A percentile compares a stretch with the other conserved stretches of the same genome.
These are phyloP conservation scores for Yamadazyma dendronema DNA, from an alignment of 1,139 yeast genomes.

Conservation along the genomic window DNA sequence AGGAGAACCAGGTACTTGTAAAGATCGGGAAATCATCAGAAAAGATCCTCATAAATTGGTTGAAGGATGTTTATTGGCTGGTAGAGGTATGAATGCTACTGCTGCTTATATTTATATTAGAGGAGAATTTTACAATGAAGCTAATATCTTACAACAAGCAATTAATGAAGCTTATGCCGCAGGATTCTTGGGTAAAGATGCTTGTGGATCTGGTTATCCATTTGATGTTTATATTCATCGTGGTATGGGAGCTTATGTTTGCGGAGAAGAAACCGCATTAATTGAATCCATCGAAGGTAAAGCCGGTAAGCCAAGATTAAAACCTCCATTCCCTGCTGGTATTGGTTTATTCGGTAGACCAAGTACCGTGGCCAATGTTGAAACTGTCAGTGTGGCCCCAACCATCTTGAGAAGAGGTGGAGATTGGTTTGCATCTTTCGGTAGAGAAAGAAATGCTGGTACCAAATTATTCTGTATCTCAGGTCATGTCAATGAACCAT, in stretches of 20 bases:
- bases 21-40: conserved; percentile 84
- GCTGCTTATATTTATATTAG: conserved; percentile 89
- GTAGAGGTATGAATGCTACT: conserved; percentile 89
- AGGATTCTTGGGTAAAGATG: conserved; percentile 77
- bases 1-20: conserved; percentile 93
- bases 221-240: conserved; percentile 82
- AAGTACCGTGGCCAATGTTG: conserved; percentile 84
- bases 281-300: conserved; percentile 87
- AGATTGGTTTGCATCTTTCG: conserved; percentile 78
- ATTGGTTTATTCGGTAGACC: conserved; percentile 90
- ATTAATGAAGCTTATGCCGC: conserved; percentile 83
- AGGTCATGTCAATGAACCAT: conserved; percentile 87
- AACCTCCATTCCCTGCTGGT: conserved; percentile 94
- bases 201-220: conserved; percentile 83
- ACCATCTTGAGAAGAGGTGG: conserved; percentile 87
- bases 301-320: conserved; percentile 88
- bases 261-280: conserved; percentile 89
- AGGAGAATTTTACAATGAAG: conserved; percentile 85
- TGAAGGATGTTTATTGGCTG: conserved; percentile 84
- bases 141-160: conserved; percentile 67
- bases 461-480: conserved; percentile 82
- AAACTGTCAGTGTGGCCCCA: conserved; percentile 86
- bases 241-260: conserved; percentile 89
- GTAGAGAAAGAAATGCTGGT: conserved; percentile 81
- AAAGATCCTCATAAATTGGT: conserved; percentile 88